Base-by-base conservation (phyloP, 192 early-diverging fungal species). In the Dimargaris xerosporica region DNA sequence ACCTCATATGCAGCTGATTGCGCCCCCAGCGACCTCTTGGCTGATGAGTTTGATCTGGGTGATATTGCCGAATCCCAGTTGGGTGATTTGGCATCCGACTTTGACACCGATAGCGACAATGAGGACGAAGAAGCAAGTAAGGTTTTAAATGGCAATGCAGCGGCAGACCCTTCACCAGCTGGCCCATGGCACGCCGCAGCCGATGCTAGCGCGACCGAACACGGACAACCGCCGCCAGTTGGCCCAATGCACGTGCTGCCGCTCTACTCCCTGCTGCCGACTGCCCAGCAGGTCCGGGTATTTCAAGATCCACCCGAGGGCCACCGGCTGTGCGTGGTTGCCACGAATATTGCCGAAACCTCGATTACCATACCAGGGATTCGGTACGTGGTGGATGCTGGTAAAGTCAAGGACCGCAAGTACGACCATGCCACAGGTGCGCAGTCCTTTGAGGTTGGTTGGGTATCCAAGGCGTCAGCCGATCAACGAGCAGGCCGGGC, bases 291-390 rank as follows among this genome's bases (percentile, higher is more conserved):
- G 73, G 75, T 98, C 70, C 76, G 82, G 41, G 91, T 98, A 2
- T 99, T 99, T 75, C 80, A 90, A 53, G 72, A 81, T 13, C 88
- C 90, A 42, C 95, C 96, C 10, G 74, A 83, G 17, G 94, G 94
- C 41, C 82, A 83, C 17, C 82, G 96, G 16, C 75, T 98, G 21
- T 92, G 91, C 67, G 91, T 99, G 13, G 79, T 99, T 19, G 94
- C 94, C 7, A 99, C 96, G 53, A 97, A 99, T 67, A 91, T 99
- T 5, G 96, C 96, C n/a, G 96, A 99, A 76, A 99, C 96, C 0
- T 93, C 90, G 15, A 82, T 99, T 23, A 99, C 96, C 3, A 97
- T 99, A 44, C 94, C 96, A 10, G 87, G 87, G 30, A 88, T 99
- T 62, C 81, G 84, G 21, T 96, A 97, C 66, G 96, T 99, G 5